Base-by-base conservation (phyloP, 371 early-diverging fungal species). In the Phascolomyces articulosus region DNA sequence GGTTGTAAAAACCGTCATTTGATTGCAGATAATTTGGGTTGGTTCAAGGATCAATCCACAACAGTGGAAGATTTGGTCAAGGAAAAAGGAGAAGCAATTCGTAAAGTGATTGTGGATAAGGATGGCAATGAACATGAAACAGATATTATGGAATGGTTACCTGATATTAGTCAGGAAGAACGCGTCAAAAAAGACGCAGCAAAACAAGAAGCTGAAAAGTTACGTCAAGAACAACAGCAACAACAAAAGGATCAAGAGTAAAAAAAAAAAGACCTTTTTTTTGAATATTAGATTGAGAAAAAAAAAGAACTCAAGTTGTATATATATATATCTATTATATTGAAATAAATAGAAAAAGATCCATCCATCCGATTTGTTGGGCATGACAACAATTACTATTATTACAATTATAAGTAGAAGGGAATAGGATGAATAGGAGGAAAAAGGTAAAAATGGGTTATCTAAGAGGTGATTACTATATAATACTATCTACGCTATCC, bases 1-100 rank as follows among this genome's bases (percentile, higher is more conserved):
- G 88, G 88, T 18, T 98, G 98, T 83, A 85, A 91, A 68, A 94
- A 93, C 66, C 82, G 90, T 28, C 98, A 98, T 71, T 73, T 98
- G 66, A 96, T 98, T 68, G 98, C 98, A 6, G 98, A 98, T 67
- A 92, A 98, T 80, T 77, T 96, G 49, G 97, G 96, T 15, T 98
- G 94, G 94, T 95, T 94, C 75, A 78, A 84, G 51, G 90, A 89
- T 71, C 68, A 78, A 23, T 78, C 80, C 26, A 87, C 91, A 7
- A 95, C 90, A 3, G 84, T 96, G 20, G 95, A 96, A 73, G 92
- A 94, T 63, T 74, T 97, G 38, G 86, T 95, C 77, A 78, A 82
- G 65, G 90, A 90, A 65, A 90, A 90, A 64, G 94, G 94, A n/a
- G 93, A 92, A 69, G 87, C 75, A 3, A 88, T 94, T 47, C 78